Base-by-base conservation (phyloP, 768 basidiomycete genomes). In the Boletus coccyginus region DNA sequence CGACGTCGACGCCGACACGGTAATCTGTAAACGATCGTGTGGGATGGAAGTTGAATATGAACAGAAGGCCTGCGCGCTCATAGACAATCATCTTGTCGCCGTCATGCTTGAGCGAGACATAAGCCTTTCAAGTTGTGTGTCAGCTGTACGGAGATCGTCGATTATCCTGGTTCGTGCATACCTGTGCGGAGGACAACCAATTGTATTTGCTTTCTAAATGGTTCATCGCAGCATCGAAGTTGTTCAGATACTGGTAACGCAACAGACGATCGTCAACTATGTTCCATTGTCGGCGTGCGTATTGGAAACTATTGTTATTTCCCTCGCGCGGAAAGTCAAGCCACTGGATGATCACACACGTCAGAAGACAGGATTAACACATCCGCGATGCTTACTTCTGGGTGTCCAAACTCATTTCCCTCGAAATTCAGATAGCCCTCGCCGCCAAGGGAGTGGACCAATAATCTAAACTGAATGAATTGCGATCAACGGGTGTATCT, bases 361-460 rank as follows among this genome's bases (percentile, higher is more conserved):
- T 60, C 33, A 44, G 27, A 43, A 29, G 45, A 29, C 1, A 17
- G 31, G 14, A 40, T 43, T 5, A 40, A 45, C 19, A 19, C 27
- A 17, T 49, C 45, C 35, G 29, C 3, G 21, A 46, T 21, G 68
- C 77, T 45, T 58, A 88, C 93, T 77, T 99, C 96, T 12, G 96
- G 96, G 71, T 99, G 96, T 42, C 96, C 96, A 67, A 99, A 99
- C 68, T 99, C 96, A 61, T 98, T 98, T 33, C 93, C 94, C 72
- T 96, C 94, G 53, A 99, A 99, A 73, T 97, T 98, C 59, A 99
- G 79, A 70, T 97, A 99, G 1, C 93, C 96, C 75, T 99, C 97
- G 17, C 97, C 97, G 19, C 97, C 97, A 19, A 99, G 81, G 2
- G 92, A 83, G 63, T 97, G 94, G 0, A 92, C 92, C 31, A 99